phyloP scores from a whole-genome alignment of 768 basidiomycete genomes.

The Boletellus ananiceps region DNA sequence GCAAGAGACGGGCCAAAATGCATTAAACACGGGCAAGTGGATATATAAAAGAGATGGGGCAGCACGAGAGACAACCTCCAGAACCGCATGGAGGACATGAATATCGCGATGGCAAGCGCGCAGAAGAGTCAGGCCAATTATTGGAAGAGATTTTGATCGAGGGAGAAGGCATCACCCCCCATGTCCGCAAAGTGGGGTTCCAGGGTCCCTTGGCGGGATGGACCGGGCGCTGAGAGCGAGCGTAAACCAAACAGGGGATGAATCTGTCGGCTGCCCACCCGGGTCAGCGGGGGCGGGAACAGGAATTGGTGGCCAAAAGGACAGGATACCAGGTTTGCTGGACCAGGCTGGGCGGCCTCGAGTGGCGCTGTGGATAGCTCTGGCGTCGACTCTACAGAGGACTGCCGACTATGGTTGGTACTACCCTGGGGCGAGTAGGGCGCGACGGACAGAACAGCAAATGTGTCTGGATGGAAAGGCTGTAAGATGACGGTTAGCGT shows the following conservation, averaged over 20 bases:
- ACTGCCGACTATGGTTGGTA: slow-evolving; percentile 38
- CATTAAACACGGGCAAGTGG: slow-evolving; percentile 25
- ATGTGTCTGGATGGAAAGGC: slow-evolving; percentile 38
- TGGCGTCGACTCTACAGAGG: slow-evolving; percentile 54
- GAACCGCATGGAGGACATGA: slow-evolving; percentile 20
- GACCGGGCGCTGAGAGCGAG: slow-evolving; percentile 42
- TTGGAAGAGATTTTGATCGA: slow-evolving; percentile 46
- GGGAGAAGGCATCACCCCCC: slow-evolving; percentile 36
- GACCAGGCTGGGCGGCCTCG: slow-evolving; percentile 36
- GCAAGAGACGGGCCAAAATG: slow-evolving; percentile 34
- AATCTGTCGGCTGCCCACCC: slow-evolving; percentile 20
- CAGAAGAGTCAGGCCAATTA: slow-evolving; percentile 30
- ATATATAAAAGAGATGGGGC: slow-evolving; percentile 26
- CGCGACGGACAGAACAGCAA: slow-evolving; percentile 53
- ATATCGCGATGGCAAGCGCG: slow-evolving; percentile 10
- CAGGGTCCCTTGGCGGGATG: slow-evolving; percentile 24
- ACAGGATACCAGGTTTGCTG: slow-evolving; percentile 37
- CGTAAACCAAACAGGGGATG: slow-evolving; percentile 35
- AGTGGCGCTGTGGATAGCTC: slow-evolving; percentile 38
- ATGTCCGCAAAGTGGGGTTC: slow-evolving; percentile 41
- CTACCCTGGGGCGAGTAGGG: slow-evolving; percentile 47
- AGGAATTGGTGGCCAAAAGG: slow-evolving; percentile 28
- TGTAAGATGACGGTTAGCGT: slow-evolving; percentile 25
- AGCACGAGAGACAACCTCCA: slow-evolving; percentile 28
- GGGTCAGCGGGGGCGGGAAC: slow-evolving; percentile 19